These are phyloP conservation scores for Fusarium floridanum DNA, from an alignment of 2,329 filamentous ascomycete genomes.

Conservation along the genomic window DNA sequence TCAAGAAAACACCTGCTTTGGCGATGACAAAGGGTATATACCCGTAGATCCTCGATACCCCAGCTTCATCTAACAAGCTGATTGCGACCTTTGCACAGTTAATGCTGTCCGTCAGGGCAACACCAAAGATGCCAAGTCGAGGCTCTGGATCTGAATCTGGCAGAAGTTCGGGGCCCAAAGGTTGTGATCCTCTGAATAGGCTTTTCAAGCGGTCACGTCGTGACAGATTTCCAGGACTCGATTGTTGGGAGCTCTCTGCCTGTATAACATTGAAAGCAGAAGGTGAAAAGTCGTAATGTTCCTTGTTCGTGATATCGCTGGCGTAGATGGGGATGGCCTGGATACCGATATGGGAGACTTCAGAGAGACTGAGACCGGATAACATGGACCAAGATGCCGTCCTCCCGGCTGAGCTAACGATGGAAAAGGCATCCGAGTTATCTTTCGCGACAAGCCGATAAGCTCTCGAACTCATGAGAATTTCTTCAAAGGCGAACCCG, in stretches of 20 bases:
- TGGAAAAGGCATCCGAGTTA: slow-evolving; percentile 16
- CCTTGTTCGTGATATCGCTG: slow-evolving; percentile 15
- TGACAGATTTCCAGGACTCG: background rate
- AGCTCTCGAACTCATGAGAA: slow-evolving; percentile 17
- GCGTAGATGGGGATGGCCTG: slow-evolving; percentile 21
- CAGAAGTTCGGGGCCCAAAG: background rate
- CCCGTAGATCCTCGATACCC: background rate
- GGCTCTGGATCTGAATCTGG: background rate
- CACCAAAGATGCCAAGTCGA: slow-evolving; percentile 1
- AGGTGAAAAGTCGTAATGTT: slow-evolving; percentile 6
- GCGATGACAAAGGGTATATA: background rate
- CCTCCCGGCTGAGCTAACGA: slow-evolving; percentile 18
- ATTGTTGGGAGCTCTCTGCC: too few relatives aligned
- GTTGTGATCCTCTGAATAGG: background rate
- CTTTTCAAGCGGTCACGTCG: background rate
- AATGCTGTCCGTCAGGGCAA: background rate
- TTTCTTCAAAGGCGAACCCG: slow-evolving; percentile 14
- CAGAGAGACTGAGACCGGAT: slow-evolving; percentile 20
- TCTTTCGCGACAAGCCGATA: slow-evolving; percentile 5
- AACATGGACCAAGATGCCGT: slow-evolving; percentile 25
- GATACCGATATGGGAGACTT: slow-evolving; percentile 20
- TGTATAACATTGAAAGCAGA: background rate
- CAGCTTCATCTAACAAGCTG: background rate
- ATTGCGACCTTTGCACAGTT: background rate
- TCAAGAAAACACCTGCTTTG: background rate